Conservation (phyloP, 768 basidiomycete species). For the Russula sp. region DNA sequence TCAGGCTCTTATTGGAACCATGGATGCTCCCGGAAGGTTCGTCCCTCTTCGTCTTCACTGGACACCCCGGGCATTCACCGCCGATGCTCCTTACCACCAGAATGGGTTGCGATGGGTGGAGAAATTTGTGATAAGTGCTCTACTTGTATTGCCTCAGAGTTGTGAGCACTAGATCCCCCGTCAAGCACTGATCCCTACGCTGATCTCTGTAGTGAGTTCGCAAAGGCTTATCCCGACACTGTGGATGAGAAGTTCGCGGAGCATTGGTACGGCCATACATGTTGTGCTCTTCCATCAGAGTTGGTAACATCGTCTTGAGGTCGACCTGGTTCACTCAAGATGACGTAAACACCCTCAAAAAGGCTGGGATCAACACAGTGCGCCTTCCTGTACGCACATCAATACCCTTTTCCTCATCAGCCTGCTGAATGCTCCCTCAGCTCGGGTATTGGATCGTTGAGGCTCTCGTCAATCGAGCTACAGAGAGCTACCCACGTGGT, state of each 20-base stretch:
- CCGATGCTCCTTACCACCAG: slow-evolving; percentile 30
- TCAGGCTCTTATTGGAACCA: slow-evolving; percentile 68
- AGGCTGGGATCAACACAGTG: slow-evolving; percentile 64
- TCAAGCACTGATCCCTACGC: slow-evolving; percentile 24
- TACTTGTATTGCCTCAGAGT: slow-evolving; percentile 61
- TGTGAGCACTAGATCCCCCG: slow-evolving; percentile 59
- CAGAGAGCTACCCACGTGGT: slow-evolving; percentile 63
- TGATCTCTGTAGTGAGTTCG: slow-evolving; percentile 43
- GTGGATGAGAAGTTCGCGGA: slow-evolving; percentile 49
- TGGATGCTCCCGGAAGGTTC: slow-evolving; percentile 76
- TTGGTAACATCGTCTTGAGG: slow-evolving; percentile 33
- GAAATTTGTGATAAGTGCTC: slow-evolving; percentile 53
- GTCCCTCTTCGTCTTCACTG: neutral
- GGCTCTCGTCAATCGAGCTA: slow-evolving; percentile 52
- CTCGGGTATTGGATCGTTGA: slow-evolving; percentile 84
- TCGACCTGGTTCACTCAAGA: slow-evolving; percentile 63
- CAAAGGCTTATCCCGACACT: slow-evolving; percentile 50
- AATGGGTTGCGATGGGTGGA: slow-evolving; percentile 73
- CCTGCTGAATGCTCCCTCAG: slow-evolving; percentile 31
- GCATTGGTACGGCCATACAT: slow-evolving; percentile 47
- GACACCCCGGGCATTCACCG: neutral
- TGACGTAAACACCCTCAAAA: slow-evolving; percentile 50
- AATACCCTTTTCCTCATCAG: neutral
- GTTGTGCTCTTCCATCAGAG: neutral
- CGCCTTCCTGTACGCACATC: slow-evolving; percentile 56